Conservation (phyloP, 2,329 filamentous ascomycete species). For the Nemania diffusa region DNA sequence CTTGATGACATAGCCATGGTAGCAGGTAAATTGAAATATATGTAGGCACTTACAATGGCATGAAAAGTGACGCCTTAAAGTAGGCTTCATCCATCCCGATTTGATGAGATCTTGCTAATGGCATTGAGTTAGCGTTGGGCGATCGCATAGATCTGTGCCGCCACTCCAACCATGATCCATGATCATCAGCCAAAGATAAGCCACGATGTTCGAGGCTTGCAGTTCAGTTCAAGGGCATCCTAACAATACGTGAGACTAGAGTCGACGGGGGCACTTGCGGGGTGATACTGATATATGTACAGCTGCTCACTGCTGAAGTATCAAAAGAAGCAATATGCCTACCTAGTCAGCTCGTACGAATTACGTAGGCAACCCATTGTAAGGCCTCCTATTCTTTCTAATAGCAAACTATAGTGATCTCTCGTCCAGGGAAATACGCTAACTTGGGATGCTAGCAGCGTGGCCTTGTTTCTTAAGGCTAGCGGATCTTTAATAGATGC, state of each 20-base stretch:
- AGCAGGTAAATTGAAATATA: too few relatives aligned
- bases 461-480: too few relatives aligned
- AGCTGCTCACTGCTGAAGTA: neutral
- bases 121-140: neutral
- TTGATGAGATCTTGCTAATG: neutral
- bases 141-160: conserved; percentile 16
- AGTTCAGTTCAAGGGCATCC: neutral
- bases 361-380: neutral
- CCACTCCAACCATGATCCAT: conserved; percentile 14
- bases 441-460: too few relatives aligned
- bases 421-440: neutral
- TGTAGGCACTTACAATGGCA: too few relatives aligned
- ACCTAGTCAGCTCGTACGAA: neutral
- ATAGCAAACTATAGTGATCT: neutral
- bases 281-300: conserved; percentile 3
- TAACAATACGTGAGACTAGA: neutral
- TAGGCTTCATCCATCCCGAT: neutral
- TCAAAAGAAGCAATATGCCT: conserved; percentile 27
- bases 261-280: conserved; percentile 12
- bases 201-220: conserved; percentile 22
- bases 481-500: neutral
- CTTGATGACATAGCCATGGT: too few relatives aligned
- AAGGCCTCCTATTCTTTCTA: neutral
- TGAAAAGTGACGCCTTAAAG: neutral
- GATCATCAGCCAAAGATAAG: conserved; percentile 1